Evolutionary conservation across 2,329 filamentous ascomycete species (phyloP).

Genomic region (Sclerotinia trifoliorum): DNA sequence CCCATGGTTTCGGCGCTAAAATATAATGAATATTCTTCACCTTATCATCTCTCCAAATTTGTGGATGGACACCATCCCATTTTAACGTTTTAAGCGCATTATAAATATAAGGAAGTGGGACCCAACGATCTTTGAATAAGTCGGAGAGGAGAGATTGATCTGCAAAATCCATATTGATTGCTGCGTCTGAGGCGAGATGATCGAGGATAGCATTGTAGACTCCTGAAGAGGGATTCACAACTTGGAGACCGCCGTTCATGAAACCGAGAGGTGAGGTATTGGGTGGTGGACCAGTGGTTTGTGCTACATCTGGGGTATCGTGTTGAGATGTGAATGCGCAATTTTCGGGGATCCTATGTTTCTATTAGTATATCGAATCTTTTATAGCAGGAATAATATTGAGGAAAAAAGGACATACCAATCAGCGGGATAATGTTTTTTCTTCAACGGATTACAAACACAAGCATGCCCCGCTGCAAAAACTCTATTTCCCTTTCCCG

Average conservation of each 20-base stretch:
- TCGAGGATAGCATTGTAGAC: constrained; percentile 52
- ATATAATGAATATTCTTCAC: constrained; percentile 65
- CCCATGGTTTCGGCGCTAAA: constrained; percentile 61
- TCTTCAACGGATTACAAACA: constrained; percentile 78
- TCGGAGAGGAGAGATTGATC: constrained; percentile 59
- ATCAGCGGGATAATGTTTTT: constrained; percentile 72
- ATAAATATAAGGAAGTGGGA: constrained; percentile 58
- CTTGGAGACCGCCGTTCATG: constrained; percentile 57
- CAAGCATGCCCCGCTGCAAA: constrained; percentile 85
- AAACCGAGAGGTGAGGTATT: constrained; percentile 49
- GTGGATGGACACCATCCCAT: constrained; percentile 51
- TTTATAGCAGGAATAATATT: too few relatives aligned
- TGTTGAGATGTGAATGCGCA: constrained; percentile 60
- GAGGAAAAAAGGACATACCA: constrained; percentile 50
- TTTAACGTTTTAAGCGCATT: constrained; percentile 63
- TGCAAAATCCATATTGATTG: constrained; percentile 54
- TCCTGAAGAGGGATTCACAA: constrained; percentile 51
- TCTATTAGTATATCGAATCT: background rate
- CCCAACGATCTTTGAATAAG: constrained; percentile 56
- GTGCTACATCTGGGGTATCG: constrained; percentile 47
- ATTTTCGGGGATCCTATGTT: constrained; percentile 48
- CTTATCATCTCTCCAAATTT: constrained; percentile 56
- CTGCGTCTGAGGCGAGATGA: constrained; percentile 48
- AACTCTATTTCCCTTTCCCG: constrained; percentile 57
- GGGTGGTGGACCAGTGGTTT: constrained; percentile 48